These are phyloP conservation scores for Zymoseptoria crescenta DNA, from an alignment of 2,329 filamentous ascomycete species.

Conservation along the genomic window DNA sequence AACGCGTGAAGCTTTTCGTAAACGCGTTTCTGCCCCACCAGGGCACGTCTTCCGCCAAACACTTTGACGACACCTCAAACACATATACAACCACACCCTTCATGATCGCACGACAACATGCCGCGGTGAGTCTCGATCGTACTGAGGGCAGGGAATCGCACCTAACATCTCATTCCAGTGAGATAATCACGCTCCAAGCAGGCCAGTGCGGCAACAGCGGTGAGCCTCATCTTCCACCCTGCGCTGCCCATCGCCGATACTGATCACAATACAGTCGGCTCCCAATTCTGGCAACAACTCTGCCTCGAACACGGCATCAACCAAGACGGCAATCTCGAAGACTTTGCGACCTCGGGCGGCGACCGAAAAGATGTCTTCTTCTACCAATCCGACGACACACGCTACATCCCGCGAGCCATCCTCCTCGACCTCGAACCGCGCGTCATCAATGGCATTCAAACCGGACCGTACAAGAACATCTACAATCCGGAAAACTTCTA, in stretches of 20 bases:
- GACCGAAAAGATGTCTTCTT: conserved; percentile 99
- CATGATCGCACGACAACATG: conserved; percentile 1
- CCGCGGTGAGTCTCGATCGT: conserved; percentile 7
- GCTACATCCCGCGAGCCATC: conserved; percentile 95
- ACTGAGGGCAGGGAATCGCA: background rate
- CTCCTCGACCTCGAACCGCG: conserved; percentile 90
- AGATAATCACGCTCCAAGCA: conserved; percentile 98
- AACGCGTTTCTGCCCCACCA: background rate
- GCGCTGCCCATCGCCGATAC: conserved; percentile 1
- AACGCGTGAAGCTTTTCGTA: background rate
- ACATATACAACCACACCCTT: background rate
- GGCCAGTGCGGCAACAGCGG: conserved; percentile 99
- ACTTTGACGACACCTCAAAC: background rate
- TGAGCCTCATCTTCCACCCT: conserved; percentile 46
- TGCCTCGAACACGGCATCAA: conserved; percentile 98
- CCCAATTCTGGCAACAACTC: conserved; percentile 97
- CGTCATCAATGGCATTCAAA: conserved; percentile 87
- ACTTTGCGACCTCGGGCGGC: conserved; percentile 94
- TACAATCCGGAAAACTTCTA: conserved; percentile 99
- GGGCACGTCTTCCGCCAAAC: background rate
- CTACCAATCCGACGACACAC: conserved; percentile 95
- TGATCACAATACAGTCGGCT: conserved; percentile 59
- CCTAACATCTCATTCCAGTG: conserved; percentile 47
- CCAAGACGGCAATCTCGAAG: conserved; percentile 91
- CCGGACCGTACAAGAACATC: conserved; percentile 91